Evolutionary conservation across 139 green algal genomes (phyloP).

Genomic region (Picochlorum sp.): DNA sequence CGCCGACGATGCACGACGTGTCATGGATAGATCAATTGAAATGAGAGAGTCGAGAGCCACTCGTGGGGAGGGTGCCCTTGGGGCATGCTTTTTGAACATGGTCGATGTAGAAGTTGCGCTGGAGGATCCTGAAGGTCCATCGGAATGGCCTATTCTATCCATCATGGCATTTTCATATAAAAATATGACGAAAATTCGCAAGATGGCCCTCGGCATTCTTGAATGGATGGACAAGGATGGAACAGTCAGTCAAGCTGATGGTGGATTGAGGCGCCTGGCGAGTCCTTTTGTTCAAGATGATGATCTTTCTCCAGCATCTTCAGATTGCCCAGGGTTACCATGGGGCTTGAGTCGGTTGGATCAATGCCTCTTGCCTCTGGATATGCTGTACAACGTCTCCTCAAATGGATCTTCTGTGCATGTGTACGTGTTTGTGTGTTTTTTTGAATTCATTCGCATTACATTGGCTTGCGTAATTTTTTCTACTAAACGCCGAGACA

Average conservation of each 20-base stretch:
- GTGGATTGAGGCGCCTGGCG: too few species aligned
- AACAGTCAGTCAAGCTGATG: neutral
- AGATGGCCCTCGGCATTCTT: neutral
- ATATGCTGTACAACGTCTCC: neutral
- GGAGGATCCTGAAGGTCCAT: neutral
- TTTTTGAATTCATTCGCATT: too few species aligned
- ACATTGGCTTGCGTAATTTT: too few species aligned
- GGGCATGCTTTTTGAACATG: neutral
- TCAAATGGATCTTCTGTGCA: constrained; percentile 5
- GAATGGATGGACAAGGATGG: constrained; percentile 2
- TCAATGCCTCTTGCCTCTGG: constrained; percentile 3
- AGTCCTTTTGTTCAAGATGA: neutral
- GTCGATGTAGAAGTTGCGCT: neutral
- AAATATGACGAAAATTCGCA: neutral
- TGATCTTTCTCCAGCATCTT: neutral
- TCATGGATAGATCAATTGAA: neutral
- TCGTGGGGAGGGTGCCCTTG: neutral
- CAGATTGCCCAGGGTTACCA: neutral
- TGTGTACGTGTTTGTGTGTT: constrained; percentile 32
- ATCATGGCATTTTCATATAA: neutral
- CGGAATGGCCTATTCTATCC: neutral
- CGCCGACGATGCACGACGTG: neutral
- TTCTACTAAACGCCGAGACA: too few species aligned
- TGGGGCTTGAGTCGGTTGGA: constrained; percentile 8
- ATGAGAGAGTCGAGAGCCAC: neutral